Conservation (phyloP, 2,329 filamentous ascomycete species). For the Penicillium crustosum region DNA sequence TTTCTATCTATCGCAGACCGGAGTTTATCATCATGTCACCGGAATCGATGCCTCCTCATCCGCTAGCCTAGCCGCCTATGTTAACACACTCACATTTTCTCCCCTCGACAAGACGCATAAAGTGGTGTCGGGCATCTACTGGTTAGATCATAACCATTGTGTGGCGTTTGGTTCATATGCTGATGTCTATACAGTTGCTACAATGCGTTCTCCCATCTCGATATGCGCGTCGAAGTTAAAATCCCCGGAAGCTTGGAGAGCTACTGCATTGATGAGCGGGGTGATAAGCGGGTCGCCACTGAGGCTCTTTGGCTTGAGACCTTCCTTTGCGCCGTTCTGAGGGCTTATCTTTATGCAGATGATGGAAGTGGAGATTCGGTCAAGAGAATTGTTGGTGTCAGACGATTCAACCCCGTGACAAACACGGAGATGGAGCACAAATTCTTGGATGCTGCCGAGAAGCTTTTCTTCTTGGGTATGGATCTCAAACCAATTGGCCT, state of each 20-base stretch:
- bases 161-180: neutral
- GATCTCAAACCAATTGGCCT: neutral
- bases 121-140: constrained; percentile 91
- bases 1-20: constrained; percentile 57
- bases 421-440: constrained; percentile 98
- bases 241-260: constrained; percentile 96
- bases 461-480: constrained; percentile 85
- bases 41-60: constrained; percentile 97
- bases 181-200: constrained; percentile 66
- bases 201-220: constrained; percentile 96
- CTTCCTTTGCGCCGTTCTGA: constrained; percentile 89
- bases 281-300: constrained; percentile 88
- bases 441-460: constrained; percentile 90
- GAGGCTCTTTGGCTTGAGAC: constrained; percentile 97
- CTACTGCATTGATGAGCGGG: constrained; percentile 95
- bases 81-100: constrained; percentile 93
- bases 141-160: constrained; percentile 54
- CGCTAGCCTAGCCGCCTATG: constrained; percentile 93
- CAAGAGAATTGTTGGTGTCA: constrained; percentile 94
- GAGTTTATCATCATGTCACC: constrained; percentile 96
- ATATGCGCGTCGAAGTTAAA: constrained; percentile 97
- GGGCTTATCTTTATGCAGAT: constrained; percentile 95
- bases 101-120: constrained; percentile 82
- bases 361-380: constrained; percentile 92
- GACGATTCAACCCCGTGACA: constrained; percentile 94